Percentiles rank a stretch among this genome's conserved stretches.
Conservation (phyloP, 202 grass and related monocot species). For the Eragrostis tef region DNA sequence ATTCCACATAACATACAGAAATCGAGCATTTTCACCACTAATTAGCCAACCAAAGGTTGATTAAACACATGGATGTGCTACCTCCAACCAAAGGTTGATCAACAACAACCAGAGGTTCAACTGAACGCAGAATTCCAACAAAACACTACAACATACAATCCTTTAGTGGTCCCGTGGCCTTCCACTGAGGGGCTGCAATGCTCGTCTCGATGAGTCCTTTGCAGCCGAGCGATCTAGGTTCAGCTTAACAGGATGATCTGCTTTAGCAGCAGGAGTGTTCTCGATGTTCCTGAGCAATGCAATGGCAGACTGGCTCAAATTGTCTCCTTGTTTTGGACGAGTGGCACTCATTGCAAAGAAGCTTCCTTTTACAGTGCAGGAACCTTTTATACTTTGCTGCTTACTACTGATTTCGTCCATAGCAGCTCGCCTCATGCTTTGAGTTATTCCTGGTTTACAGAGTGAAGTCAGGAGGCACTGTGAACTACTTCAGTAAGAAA, state of each 20-base stretch:
- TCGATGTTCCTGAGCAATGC: constrained; percentile 12
- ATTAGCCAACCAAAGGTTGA: too few species aligned
- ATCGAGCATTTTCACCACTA: neutral
- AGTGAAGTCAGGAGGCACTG: neutral
- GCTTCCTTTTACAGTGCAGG: constrained; percentile 36
- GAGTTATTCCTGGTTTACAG: constrained; percentile 12
- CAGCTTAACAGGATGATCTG: neutral
- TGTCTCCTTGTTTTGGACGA: neutral
- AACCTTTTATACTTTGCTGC: constrained; percentile 40
- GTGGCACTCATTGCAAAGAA: constrained; percentile 1
- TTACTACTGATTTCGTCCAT: constrained; percentile 29
- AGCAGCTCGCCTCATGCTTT: constrained; percentile 12
- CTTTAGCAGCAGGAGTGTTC: constrained; percentile 6
- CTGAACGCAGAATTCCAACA: neutral
- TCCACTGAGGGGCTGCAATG: constrained; percentile 27
- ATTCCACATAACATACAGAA: neutral
- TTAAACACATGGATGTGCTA: neutral
- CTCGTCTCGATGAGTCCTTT: constrained; percentile 24
- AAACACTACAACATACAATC: neutral
- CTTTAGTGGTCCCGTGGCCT: neutral
- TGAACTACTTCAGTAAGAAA: neutral
- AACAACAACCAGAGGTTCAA: neutral
- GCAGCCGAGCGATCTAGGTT: neutral
- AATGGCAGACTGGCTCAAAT: constrained; percentile 11
- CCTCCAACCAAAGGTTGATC: constrained; percentile 50